A percentile compares a stretch with the other conserved stretches of the same genome.
Conservation (phyloP, 306 rosid genomes). For the Adenanthera pavonina region DNA sequence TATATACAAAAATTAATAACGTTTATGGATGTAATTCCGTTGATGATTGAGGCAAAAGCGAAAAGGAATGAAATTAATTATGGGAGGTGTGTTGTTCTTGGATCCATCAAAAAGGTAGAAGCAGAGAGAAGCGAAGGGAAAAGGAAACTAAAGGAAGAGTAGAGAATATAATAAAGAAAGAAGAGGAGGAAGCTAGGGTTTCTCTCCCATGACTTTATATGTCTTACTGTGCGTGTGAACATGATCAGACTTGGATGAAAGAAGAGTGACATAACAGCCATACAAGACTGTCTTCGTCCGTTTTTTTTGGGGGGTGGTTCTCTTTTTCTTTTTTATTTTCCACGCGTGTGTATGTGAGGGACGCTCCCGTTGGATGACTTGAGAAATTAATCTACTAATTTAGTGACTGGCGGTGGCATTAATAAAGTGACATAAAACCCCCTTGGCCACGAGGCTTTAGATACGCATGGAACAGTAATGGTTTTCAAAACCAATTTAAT, state of each 20-base stretch:
- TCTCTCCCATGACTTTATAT: slow-evolving; percentile 21
- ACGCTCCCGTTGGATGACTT: no score
- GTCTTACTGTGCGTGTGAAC: not conserved
- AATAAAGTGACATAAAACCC: no score
- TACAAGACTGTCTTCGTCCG: not conserved
- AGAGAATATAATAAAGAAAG: slow-evolving; percentile 6
- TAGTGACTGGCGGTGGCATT: no score
- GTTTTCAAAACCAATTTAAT: no score
- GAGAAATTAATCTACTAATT: no score
- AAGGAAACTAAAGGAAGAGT: not conserved
- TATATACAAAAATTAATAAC: not conserved
- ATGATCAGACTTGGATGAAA: no score
- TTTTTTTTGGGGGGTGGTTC: no score
- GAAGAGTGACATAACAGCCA: not conserved
- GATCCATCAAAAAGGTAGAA: slow-evolving; percentile 30
- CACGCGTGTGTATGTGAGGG: not conserved
- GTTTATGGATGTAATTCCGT: not conserved
- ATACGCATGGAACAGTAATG: no score
- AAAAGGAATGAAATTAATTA: not conserved
- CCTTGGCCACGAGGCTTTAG: no score
- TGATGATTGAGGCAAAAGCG: not conserved
- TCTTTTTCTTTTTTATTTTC: not conserved
- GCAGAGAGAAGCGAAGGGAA: not conserved
- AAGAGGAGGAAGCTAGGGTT: slow-evolving; percentile 35
- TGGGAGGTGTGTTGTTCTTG: not conserved